These are phyloP conservation scores for Lipomyces yamadae DNA, from an alignment of 805 yeast species.

Conservation along the genomic window DNA sequence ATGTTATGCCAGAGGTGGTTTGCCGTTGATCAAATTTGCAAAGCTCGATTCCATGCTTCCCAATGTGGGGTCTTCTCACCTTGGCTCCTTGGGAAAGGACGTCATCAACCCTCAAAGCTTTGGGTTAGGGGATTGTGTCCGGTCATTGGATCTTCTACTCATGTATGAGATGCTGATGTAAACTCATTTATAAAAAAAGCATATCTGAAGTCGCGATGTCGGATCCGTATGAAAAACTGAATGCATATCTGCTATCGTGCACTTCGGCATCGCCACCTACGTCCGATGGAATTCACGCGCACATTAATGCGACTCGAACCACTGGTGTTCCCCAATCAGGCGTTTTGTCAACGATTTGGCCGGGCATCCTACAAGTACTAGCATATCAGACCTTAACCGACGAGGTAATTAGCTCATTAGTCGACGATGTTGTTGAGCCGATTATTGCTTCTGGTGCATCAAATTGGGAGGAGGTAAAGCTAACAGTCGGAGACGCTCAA, in stretches of 20 bases:
- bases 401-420: slow-evolving; percentile 14
- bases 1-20: no score
- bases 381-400: slow-evolving; percentile 5
- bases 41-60: no score
- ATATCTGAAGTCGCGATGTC: not conserved
- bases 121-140: no score
- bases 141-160: no score
- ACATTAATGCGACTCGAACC: slow-evolving; percentile 20
- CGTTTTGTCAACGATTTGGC: slow-evolving; percentile 29
- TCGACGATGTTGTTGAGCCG: slow-evolving; percentile 33
- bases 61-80: no score
- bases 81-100: no score
- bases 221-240: slow-evolving; percentile 21
- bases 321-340: slow-evolving; percentile 22
- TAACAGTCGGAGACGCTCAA: slow-evolving; percentile 10
- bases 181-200: no score
- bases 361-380: slow-evolving; percentile 27
- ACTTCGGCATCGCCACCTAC: slow-evolving; percentile 10
- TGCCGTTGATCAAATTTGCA: no score
- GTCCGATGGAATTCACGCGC: slow-evolving; percentile 10
- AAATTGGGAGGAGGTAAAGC: slow-evolving; percentile 20
- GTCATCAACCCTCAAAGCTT: no score
- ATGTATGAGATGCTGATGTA: no score
- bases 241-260: slow-evolving; percentile 14
- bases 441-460: slow-evolving; percentile 16